Base-by-base conservation (phyloP, 306 rosid genomes). In the Vachellia collinsii region DNA sequence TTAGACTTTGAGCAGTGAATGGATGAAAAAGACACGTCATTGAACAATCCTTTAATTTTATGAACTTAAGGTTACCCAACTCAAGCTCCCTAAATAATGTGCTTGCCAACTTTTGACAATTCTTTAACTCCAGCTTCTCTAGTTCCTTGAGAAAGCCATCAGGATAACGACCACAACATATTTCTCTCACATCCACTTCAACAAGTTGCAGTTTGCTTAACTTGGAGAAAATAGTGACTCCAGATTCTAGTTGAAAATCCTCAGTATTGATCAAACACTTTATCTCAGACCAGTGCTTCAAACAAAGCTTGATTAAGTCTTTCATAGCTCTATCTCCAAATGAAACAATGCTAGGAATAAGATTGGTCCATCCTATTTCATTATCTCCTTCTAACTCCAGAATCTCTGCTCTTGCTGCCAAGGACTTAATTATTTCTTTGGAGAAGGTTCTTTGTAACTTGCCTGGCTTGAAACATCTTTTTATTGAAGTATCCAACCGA, bases 271-370 rank as follows among this genome's bases (percentile, higher is more conserved):
- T 66, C 5, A 84, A 46, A 46, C 41, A 70, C 22, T 75, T 29
- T 11, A 79, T 69, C 3, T 70, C n/a, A 4, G 38, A 5, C 13
- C 64, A 84, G 23, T 0, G 0, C 0, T 14, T 0, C 25, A 75
- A 36, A 16, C 0, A 0, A 29, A 75, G 54, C 11, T 10, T 23
- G 36, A 29, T 29, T 53, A 64, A 51, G 14, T 71, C 54, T 1
- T n/a, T 7, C 78, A 61, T 69, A 5, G 64, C 71, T 39, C 44
- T 61, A 37, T 44, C 77, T 74, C 16, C 67, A 6, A 39, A 20
- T 36, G 71, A 43, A 79, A 79, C 41, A 34, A 79, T 50, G 67
- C 20, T 68, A 5, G 77, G 87, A 20, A 83, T 54, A 3, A 83
- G 47, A 78, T 56, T 79, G 41, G 48, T 79, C 4, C 61, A 53